These are phyloP conservation scores for Rhodomyrtus psidioides DNA, from an alignment of 441 rosid genomes.

Conservation along the genomic window DNA sequence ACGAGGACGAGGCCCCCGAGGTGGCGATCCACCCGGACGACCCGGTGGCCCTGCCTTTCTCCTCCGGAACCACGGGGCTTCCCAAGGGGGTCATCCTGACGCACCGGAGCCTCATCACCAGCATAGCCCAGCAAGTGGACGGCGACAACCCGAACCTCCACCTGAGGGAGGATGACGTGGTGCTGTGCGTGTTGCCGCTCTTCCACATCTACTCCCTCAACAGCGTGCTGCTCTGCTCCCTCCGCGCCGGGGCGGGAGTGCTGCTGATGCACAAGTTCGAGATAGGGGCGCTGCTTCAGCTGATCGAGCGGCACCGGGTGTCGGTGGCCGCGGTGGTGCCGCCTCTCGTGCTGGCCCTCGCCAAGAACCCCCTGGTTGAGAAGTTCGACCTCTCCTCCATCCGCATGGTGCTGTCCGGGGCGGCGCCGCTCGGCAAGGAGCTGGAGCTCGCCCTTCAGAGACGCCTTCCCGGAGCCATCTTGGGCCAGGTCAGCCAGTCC, in stretches of 20 bases:
- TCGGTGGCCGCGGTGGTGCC: constrained; percentile 86
- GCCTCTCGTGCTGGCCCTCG: constrained; percentile 71
- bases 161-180: constrained; percentile 43
- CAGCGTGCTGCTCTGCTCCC: constrained; percentile 58
- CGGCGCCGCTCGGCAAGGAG: constrained; percentile 93
- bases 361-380: constrained; percentile 64
- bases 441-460: constrained; percentile 57
- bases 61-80: constrained; percentile 88
- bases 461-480: constrained; percentile 62
- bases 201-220: constrained; percentile 78
- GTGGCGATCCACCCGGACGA: constrained; percentile 33
- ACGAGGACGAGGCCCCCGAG: constrained; percentile 19
- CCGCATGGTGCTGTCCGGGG: constrained; percentile 78
- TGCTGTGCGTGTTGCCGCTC: constrained; percentile 73
- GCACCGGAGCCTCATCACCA: constrained; percentile 68
- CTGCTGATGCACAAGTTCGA: constrained; percentile 84
- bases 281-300: constrained; percentile 54
- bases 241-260: constrained; percentile 67
- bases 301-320: constrained; percentile 58
- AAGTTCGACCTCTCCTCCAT: constrained; percentile 59
- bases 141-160: constrained; percentile 82
- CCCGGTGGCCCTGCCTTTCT: constrained; percentile 69
- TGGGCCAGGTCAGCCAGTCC: constrained; percentile 59
- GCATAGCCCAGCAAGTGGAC: constrained; percentile 90
- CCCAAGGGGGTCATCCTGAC: constrained; percentile 85